Conservation (phyloP, 148 eudicot genomes). For the Polygonum aviculare region DNA sequence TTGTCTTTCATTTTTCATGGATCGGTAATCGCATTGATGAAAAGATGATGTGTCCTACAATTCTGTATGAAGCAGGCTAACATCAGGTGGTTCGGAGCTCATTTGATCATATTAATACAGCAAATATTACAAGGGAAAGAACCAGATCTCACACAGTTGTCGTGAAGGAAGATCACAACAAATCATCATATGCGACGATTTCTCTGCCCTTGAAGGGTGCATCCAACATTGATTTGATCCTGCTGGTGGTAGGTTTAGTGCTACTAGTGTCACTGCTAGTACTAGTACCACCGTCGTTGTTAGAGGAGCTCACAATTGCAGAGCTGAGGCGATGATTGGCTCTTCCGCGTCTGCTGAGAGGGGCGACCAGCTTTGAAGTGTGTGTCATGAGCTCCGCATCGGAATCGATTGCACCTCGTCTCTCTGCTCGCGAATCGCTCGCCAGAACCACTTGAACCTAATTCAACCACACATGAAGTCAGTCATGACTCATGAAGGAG, state of each 20-base stretch:
- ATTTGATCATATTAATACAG: too few relatives aligned
- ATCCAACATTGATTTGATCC: slow-evolving; percentile 17
- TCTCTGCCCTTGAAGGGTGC: slow-evolving; percentile 47
- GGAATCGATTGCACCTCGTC: slow-evolving; percentile 25
- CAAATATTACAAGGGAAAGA: too few relatives aligned
- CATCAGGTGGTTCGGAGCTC: too few relatives aligned
- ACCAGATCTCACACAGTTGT: not conserved
- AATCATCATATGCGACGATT: slow-evolving; percentile 88
- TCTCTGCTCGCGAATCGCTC: slow-evolving; percentile 34
- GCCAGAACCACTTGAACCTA: slow-evolving; percentile 83
- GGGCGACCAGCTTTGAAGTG: slow-evolving; percentile 61
- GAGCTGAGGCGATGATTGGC: slow-evolving; percentile 59
- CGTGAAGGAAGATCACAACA: slow-evolving; percentile 25
- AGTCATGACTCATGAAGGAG: not conserved
- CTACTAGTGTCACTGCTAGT: not conserved
- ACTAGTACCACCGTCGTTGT: slow-evolving; percentile 1
- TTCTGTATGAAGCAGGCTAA: too few relatives aligned
- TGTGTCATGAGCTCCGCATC: not conserved
- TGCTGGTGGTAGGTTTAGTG: not conserved
- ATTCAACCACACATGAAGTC: not conserved
- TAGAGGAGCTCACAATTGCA: slow-evolving; percentile 52
- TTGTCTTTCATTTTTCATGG: not conserved
- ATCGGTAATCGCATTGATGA: not conserved
- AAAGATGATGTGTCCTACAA: too few relatives aligned
- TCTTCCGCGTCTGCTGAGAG: slow-evolving; percentile 69